Evolutionary conservation across 169 alveolate genomes (phyloP), one percentile per base, ranked within the genome.

Genomic region (Besnoitia besnoiti): DNA sequence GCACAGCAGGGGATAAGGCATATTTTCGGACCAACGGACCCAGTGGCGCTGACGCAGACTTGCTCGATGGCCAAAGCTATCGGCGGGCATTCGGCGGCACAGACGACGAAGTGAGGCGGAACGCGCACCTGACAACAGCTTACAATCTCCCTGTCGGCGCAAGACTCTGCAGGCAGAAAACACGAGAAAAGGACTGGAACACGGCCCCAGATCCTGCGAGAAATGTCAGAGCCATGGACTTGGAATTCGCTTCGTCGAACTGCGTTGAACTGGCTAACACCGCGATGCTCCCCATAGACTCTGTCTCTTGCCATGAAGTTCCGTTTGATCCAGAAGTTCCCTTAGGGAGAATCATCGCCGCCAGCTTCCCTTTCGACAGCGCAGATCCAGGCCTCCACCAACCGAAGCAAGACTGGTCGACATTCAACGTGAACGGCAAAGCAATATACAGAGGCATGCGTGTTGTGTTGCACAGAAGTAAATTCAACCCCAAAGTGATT

Each of bases 251-350:
- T 55, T 55, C 67, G n/a, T 55, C 67, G 30, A n/a, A 55, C 67
- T 55, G 67, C 67, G 30, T 55, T 55, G 67, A 1, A n/a, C 7
- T 55, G 67, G 67, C 67, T 55, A 16, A 55, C 24, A 55, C 67
- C 12, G 67, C 67, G 67, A 55, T 55, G 27, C 82, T 73, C 39
- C 82, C 82, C 16, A 16, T 35, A n/a, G 24, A 8, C 7, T 35
- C 39, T 3, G 46, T 35, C 82, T 35, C 46, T 19, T 73, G 82
- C 44, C 3, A 5, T 1, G 82, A 73, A 73, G 82, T 73, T 19
- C 82, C 82, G 39, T 73, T 73, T 73, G 82, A 73, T 16, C 82
- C 82, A 19, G 39, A 39, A 4, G 82, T 73, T 35, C 82, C 39
- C 47, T 42, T 73, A 42, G 82, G 82, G n/a, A 10, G 82, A 73